Conservation (phyloP, 371 early-diverging fungal species). For the Mucor sp. region DNA sequence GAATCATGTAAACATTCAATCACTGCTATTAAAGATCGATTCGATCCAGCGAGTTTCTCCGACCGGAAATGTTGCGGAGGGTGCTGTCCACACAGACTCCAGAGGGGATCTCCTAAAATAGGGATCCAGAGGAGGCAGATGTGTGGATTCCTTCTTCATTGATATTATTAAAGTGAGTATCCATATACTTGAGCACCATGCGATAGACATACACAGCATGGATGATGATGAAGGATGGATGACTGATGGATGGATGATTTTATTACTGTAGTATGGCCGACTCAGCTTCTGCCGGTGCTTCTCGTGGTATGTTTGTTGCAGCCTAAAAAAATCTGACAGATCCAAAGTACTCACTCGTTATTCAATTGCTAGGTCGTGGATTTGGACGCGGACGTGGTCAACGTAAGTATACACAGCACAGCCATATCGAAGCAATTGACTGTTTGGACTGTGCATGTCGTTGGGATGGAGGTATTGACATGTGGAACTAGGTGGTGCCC, state of each 20-base stretch:
- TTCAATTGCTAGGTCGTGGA: conserved; percentile 60
- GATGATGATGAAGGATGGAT: conserved; percentile 6
- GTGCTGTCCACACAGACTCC: background rate
- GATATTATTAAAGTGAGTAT: conserved; percentile 28
- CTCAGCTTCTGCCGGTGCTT: conserved; percentile 76
- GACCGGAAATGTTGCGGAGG: conserved; percentile 3
- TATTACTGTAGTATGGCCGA: conserved; percentile 62
- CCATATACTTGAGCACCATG: background rate
- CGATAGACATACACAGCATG: background rate
- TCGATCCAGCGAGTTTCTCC: background rate
- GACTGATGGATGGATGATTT: conserved; percentile 19
- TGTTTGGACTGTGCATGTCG: background rate
- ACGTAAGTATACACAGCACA: conserved; percentile 50
- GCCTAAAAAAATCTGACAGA: background rate
- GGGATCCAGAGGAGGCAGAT: background rate
- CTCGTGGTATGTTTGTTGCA: conserved; percentile 52
- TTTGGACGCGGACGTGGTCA: conserved; percentile 84
- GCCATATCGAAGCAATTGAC: background rate
- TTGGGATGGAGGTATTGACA: background rate
- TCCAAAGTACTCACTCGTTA: background rate
- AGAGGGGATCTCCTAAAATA: conserved; percentile 1
- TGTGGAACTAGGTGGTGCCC: conserved; percentile 14
- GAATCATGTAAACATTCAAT: background rate
- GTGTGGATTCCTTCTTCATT: conserved; percentile 26
- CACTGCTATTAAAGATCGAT: background rate